Percentiles rank a stretch among this genome's conserved stretches.
These are phyloP conservation scores for Ascochyta fabae DNA, from an alignment of 2,329 filamentous ascomycete genomes.

Conservation along the genomic window DNA sequence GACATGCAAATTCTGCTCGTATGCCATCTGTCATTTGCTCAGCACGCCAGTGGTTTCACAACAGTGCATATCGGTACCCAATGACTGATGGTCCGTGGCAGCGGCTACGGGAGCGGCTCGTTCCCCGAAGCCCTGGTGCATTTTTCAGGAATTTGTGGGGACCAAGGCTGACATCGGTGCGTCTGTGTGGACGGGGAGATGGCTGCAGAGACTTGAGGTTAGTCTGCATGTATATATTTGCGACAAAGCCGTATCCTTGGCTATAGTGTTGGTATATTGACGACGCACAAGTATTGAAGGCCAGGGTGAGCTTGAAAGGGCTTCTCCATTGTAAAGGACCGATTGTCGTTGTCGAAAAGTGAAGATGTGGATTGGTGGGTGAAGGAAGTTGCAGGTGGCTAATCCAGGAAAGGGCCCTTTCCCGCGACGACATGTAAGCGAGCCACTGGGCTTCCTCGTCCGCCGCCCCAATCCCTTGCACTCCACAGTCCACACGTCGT, in stretches of 20 bases:
- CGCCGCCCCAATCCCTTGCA: conserved; percentile 3
- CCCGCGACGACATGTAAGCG: conserved; percentile 6
- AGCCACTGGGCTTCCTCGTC: conserved; percentile 1
- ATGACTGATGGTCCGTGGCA: conserved; percentile 5
- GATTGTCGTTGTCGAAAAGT: conserved; percentile 1
- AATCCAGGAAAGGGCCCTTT: conserved; percentile 1
- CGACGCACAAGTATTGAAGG: neutral
- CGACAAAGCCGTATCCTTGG: conserved; percentile 3
- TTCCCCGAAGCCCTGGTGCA: neutral
- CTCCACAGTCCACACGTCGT: neutral
- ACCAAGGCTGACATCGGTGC: neutral
- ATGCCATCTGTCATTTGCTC: conserved; percentile 5
- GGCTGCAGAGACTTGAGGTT: conserved; percentile 5
- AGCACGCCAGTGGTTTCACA: conserved; percentile 4
- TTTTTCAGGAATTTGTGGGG: neutral
- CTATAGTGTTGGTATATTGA: conserved; percentile 1
- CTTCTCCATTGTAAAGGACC: neutral
- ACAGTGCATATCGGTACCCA: conserved; percentile 5
- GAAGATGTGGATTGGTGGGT: conserved; percentile 7
- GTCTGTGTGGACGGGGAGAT: conserved; percentile 6
- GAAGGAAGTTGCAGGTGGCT: conserved; percentile 7
- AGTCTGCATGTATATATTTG: conserved; percentile 6
- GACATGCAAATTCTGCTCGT: conserved; percentile 15
- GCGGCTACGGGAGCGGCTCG: conserved; percentile 18
- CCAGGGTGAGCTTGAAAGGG: neutral